These are phyloP conservation scores for Phytophthora lateralis DNA, from an alignment of 352 stramenopile species.

Conservation along the genomic window DNA sequence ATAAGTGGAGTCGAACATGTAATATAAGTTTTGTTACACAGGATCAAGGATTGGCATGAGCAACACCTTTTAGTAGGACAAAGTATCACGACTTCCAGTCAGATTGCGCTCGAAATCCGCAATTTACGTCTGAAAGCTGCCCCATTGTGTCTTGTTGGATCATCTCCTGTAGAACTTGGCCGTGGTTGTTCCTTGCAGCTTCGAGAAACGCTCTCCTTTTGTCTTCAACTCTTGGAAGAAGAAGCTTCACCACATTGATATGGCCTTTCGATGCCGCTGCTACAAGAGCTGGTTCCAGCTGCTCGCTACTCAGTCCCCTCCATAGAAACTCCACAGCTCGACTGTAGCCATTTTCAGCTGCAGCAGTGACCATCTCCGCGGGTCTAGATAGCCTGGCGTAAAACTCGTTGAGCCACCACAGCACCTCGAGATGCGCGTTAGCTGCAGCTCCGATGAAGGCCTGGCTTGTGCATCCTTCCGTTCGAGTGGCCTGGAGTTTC, in stretches of 20 bases:
- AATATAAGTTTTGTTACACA: no score
- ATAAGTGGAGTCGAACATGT: no score
- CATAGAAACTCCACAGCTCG: conserved; percentile 6
- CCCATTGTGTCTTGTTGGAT: background rate
- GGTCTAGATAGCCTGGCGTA: conserved; percentile 8
- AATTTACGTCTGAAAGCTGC: background rate
- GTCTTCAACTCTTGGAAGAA: background rate
- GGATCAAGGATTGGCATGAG: background rate
- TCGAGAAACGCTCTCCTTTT: background rate
- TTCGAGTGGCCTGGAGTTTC: conserved; percentile 4
- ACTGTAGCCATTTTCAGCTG: conserved; percentile 15
- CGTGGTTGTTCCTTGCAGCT: background rate
- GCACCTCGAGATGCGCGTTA: conserved; percentile 5
- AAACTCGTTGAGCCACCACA: conserved; percentile 6
- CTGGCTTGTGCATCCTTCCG: conserved; percentile 2
- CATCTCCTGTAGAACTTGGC: background rate
- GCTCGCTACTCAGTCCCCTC: conserved; percentile 1
- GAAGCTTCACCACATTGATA: background rate
- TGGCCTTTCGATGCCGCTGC: background rate
- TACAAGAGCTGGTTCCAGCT: conserved; percentile 10
- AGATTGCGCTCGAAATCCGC: background rate
- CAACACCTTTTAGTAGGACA: background rate
- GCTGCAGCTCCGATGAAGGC: conserved; percentile 10
- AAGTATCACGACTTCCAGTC: background rate
- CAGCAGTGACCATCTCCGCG: conserved; percentile 13